Base-by-base conservation (phyloP, 2,329 filamentous ascomycete species). In the Verticillium dahliae region DNA sequence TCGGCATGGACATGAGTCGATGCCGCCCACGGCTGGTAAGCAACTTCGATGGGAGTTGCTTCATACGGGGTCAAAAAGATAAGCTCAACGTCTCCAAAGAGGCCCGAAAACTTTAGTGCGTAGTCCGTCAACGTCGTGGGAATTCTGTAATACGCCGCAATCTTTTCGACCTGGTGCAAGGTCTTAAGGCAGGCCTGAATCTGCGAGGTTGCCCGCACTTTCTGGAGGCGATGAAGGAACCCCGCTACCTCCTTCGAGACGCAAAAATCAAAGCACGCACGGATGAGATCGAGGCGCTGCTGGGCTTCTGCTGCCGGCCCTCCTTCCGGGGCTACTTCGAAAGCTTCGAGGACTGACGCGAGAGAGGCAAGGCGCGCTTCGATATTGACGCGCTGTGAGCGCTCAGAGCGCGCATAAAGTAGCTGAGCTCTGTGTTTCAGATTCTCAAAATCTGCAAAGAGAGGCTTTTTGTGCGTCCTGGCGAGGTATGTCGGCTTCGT, bases 121-220 rank as follows among this genome's bases (percentile, higher is more conserved):
- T 64, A 27, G 3, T 54, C 15, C 39, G 39, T 52, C 34, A 65
- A 15, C 27, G 55, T 56, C 38, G 45, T 50, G 34, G 62, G 62
- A 31, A 65, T 65, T 39, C 64, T 62, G 33, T 58, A 59, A 37
- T 64, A 65, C 1, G 64, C 62, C n/a, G 64, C 64, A 18, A 65
- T 63, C 61, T 65, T 65, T 37, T 65, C 64, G 11, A 61, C 33
- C 56, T 65, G 64, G 38, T 63, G 64, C 31, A 65, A 18, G 3
- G 64, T 63, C 58, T 65, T 65, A 41, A 65, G 59, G 59, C 64
- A 65, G 4, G 62, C 64, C 33, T 63, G 64, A 6, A 65, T 60
- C 38, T 65, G 64, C 10, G 59, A 56, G 56, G 64, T 65, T 22
- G 62, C 54, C 37, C 61, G 60, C 6, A 62, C 55, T 6, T 33